Evolutionary conservation across 768 basidiomycete genomes (phyloP), one percentile per base, ranked within the genome.

Genomic region (Termitomyces sp.): DNA sequence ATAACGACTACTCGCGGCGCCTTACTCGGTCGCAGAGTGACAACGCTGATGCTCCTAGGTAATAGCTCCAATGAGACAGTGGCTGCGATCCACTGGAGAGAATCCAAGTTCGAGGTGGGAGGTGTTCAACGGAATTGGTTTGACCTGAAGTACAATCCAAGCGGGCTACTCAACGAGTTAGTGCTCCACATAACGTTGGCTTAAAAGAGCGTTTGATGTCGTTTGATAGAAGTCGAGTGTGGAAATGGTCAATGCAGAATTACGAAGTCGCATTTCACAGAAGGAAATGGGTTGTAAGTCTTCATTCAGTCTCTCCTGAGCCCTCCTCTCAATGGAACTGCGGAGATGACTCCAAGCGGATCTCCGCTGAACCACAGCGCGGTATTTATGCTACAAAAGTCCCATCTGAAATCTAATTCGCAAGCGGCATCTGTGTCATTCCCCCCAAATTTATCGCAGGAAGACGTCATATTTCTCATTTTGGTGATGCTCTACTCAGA

Each of bases 401-500:
- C 47, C 4, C 43, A 26, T 16, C 18, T 36, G 16, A 18, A 24
- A 20, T 9, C 10, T 5, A 32, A 33, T 1, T 3, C 30, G 6
- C 48, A 44, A 30, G 22, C 42, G 6, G 56, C 48, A 18, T 26
- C 46, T 2, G 43, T 57, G 12, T 50, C 20, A 13, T 35, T 57
- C 13, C 32, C 30, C 3, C 47, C 40, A 32, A 36, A 30, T 20
- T 22, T 52, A n/a, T 28, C 40, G 6, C 42, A 42, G 18, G 32
- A 50, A 33, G 49, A 57, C 24, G 16, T 28, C 7, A n/a, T 36
- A 32, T 57, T 57, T 44, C 50, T 57, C 13, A 48, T 57, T 20
- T 36, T 52, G 42, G 43, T 52, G 2, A 22, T 57, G 13, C 12
- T 57, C 20, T 57, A 57, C 28, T 57, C 56, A 13, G 56, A 52